Base-by-base conservation (phyloP, 306 rosid genomes). In the Phaseolus lunatus region DNA sequence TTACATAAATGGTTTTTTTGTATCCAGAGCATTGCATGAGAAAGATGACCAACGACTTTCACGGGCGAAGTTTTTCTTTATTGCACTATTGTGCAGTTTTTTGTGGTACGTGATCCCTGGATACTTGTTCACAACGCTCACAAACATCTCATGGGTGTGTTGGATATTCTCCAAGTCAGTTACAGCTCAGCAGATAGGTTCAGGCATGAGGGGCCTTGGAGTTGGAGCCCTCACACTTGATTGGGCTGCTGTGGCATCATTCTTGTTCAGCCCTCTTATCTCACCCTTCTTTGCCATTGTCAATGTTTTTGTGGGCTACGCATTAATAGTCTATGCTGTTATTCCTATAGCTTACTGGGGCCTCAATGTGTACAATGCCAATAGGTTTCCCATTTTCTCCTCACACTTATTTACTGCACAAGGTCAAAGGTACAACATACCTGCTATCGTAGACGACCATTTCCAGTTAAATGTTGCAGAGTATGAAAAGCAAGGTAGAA, bases 131-230 rank as follows among this genome's bases (percentile, higher is more conserved):
- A 11, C 91, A 61, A 89, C 96, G 13, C 93, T 93, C n/a, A 76
- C 96, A 27, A 89, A 11, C 90, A 88, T 93, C 54, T 93, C 97
- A 67, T 93, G 93, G 92, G 70, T 92, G 0, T 92, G 96, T 80
- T 93, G 97, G 97, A 5, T 81, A 22, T 89, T 90, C 87, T 73
- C 96, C 79, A 90, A 86, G 77, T 93, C 97, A 14, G 91, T 93
- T 7, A 89, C 92, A 22, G 97, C 92, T 64, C 96, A 93, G 78
- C 97, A 90, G 45, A 23, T 93, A 13, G 97, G 97, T 13, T 93
- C 96, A 1, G 96, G 96, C 67, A 86, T 93, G 97, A 71, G 15
- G 54, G 97, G 97, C 15, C 79, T 93, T 0, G 97, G 97, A 64
- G 86, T 93, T 0, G 97, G 97, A 12, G 90, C 97, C 15, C 0